Base-by-base conservation (phyloP, 331 rosid genomes). In the Quercus tomentella region DNA sequence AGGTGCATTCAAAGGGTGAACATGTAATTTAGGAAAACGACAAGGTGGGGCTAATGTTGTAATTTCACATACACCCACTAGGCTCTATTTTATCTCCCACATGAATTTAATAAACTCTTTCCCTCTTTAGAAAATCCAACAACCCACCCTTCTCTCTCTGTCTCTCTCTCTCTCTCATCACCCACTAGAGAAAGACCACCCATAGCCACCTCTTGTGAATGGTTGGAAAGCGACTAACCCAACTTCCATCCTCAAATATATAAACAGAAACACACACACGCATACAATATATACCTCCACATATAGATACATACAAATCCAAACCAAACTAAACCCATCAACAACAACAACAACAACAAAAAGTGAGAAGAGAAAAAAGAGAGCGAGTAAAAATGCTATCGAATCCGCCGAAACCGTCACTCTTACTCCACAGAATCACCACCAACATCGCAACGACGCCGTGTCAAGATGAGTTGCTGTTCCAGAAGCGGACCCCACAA, bases 351-450 rank as follows among this genome's bases (percentile, higher is more conserved):
- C 45, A 41, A 8, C 43, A 37, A 37, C 41, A 35, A 35, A 0
- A 35, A 35, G 45, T 8, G 45, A 41, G 12, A 8, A 41, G 45
- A 7, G 10, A 37, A 18, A 4, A 21, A 0, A 43, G 14, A 43
- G 51, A 10, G 16, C 0, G 52, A 45, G 52, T 45, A 6, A 80
- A 63, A 79, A 91, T 92, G 95, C 92, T 90, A 70, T 85, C 85
- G 28, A 89, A 89, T 49, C 97, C 97, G 4, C 88, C 98, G 0
- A 92, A 81, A 54, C 77, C 97, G 7, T 83, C 98, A 5, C 16
- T 80, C n/a, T 67, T 79, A 4, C 61, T 85, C 55, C 96, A 89
- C 77, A 76, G 97, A 10, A 75, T 88, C 81, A 3, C 77, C 62
- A 60, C 67, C 57, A 20, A 77, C 56, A 33, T 73, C 61, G 1